These are phyloP conservation scores for Lachnellula cervina DNA, from an alignment of 2,329 filamentous ascomycete species.

Conservation along the genomic window DNA sequence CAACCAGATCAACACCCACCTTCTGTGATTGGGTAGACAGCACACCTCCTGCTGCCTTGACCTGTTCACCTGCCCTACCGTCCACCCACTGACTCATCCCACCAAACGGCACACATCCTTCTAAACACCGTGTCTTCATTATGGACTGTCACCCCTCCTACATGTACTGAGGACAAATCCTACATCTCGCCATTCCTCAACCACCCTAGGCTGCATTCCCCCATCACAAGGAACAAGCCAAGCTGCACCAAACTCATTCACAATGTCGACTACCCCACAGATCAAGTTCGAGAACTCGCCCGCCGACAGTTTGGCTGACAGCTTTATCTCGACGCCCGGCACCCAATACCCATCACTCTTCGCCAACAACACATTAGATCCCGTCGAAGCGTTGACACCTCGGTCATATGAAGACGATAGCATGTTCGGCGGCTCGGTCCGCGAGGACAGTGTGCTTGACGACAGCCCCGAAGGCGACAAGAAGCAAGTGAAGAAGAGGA, in stretches of 20 bases:
- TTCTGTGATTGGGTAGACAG: neutral
- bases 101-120: neutral
- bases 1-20: neutral
- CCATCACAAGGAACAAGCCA: neutral
- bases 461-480: conserved; percentile 45
- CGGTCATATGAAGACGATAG: conserved; percentile 31
- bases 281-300: conserved; percentile 33
- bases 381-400: conserved; percentile 28
- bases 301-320: conserved; percentile 29
- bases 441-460: conserved; percentile 21
- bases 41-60: neutral
- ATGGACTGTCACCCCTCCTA: conserved; percentile 4
- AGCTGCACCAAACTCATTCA: neutral
- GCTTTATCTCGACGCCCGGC: conserved; percentile 32
- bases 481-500: conserved; percentile 85
- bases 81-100: conserved; percentile 8
- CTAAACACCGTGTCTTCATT: conserved; percentile 9
- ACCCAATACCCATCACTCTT: conserved; percentile 30
- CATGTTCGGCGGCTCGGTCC: conserved; percentile 26
- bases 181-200: neutral
- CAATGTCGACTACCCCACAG: conserved; percentile 21
- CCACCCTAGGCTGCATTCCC: neutral
- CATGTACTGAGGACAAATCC: conserved; percentile 9
- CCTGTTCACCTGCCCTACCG: too few species aligned
- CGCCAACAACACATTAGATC: conserved; percentile 23